Conservation (phyloP, 176 grass and related monocot species). For the Stipa capillata region DNA sequence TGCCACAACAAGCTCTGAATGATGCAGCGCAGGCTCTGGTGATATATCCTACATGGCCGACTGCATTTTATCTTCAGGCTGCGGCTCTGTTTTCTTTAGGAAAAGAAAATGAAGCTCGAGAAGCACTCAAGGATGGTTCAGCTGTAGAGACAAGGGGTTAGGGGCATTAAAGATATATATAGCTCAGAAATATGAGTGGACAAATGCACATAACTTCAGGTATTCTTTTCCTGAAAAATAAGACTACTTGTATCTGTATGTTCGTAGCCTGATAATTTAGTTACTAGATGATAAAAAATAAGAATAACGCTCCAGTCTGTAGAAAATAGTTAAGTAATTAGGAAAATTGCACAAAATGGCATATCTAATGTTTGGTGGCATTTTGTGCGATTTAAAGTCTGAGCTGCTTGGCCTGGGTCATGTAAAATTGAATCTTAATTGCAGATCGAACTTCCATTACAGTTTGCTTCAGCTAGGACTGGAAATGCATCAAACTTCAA, state of each 20-base stretch:
- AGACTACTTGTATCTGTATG: not conserved
- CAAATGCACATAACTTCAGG: not conserved
- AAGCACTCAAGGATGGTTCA: constrained; percentile 46
- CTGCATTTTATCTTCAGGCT: constrained; percentile 54
- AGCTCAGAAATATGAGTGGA: not conserved
- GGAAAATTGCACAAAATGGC: not conserved
- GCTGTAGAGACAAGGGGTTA: constrained; percentile 30
- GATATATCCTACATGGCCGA: constrained; percentile 52
- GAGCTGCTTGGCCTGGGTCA: not conserved
- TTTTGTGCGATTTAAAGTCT: not conserved
- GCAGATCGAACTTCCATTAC: not conserved
- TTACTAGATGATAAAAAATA: not conserved
- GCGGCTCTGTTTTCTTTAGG: constrained; percentile 38
- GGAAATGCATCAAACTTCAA: not conserved
- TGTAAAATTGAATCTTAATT: not conserved
- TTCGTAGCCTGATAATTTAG: not conserved
- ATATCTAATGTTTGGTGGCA: not conserved
- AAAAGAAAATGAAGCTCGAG: constrained; percentile 49
- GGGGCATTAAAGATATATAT: constrained; percentile 24
- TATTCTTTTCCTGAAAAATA: not conserved
- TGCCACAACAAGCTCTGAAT: constrained; percentile 46
- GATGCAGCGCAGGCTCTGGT: constrained; percentile 55
- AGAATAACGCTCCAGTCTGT: not conserved
- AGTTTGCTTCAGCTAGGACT: not conserved
- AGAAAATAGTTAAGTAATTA: not conserved